A percentile compares a stretch with the other conserved stretches of the same genome.
Evolutionary conservation across 495 filamentous ascomycete genomes (phyloP).

Genomic region (Neurospora hispaniola): DNA sequence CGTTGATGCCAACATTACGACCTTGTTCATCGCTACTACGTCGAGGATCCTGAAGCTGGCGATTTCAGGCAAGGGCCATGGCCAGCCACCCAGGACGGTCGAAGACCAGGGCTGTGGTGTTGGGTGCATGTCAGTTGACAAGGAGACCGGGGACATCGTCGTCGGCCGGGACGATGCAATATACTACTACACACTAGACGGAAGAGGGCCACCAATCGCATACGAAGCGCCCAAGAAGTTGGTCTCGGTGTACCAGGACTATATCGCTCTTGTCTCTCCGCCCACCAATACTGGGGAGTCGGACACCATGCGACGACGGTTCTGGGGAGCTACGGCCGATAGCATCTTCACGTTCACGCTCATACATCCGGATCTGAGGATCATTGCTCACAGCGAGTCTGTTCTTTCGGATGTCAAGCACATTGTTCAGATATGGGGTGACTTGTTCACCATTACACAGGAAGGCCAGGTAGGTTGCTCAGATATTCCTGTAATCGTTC

Average conservation of each 20-base stretch:
- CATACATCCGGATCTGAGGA: constrained; percentile 80
- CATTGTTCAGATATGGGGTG: constrained; percentile 82
- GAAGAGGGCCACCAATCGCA: constrained; percentile 74
- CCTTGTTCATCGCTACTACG: constrained; percentile 86
- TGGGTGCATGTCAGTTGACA: constrained; percentile 85
- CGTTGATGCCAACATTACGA: constrained; percentile 51
- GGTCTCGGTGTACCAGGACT: constrained; percentile 71
- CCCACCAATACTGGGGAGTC: constrained; percentile 43
- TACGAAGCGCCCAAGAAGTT: constrained; percentile 86
- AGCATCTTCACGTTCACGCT: constrained; percentile 78
- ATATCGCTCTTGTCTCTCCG: constrained; percentile 80
- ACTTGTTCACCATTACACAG: constrained; percentile 74
- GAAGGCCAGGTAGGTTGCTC: constrained; percentile 66
- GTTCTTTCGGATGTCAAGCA: constrained; percentile 66
- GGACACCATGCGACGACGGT: constrained; percentile 42
- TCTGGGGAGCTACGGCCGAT: constrained; percentile 57
- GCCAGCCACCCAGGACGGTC: constrained; percentile 75
- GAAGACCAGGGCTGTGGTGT: constrained; percentile 84
- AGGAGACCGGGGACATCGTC: constrained; percentile 68
- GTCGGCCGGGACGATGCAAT: constrained; percentile 90
- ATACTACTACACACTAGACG: constrained; percentile 81
- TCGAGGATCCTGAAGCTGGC: constrained; percentile 76
- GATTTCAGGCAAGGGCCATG: constrained; percentile 77
- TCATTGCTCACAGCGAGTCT: constrained; percentile 81
- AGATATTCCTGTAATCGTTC: background rate